These are phyloP conservation scores for Fusarium denticulatum DNA, from an alignment of 2,329 filamentous ascomycete genomes.

Conservation along the genomic window DNA sequence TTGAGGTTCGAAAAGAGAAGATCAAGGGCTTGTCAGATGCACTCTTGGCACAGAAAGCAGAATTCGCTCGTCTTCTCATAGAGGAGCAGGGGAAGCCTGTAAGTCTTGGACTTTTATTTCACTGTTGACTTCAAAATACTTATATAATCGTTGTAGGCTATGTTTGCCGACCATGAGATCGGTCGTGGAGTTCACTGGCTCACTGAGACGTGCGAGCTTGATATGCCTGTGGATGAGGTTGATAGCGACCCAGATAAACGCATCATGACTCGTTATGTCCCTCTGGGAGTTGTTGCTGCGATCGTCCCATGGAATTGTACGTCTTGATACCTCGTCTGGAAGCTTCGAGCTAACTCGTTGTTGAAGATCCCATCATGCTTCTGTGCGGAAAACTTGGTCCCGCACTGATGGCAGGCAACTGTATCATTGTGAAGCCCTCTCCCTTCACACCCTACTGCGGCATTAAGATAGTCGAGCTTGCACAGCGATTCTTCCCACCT, in stretches of 20 bases:
- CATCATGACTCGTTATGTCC: background rate
- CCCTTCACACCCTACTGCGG: constrained; percentile 66
- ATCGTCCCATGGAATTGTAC: constrained; percentile 4
- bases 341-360: background rate
- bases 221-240: background rate
- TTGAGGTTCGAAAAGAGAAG: background rate
- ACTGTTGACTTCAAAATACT: fast-evolving
- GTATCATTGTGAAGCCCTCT: constrained; percentile 65
- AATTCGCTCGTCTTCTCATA: background rate
- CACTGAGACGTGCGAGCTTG: background rate
- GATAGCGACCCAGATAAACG: background rate
- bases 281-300: background rate
- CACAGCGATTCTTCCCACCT: constrained; percentile 64
- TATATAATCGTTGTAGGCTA: background rate
- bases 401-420: constrained; percentile 62
- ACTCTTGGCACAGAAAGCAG: background rate
- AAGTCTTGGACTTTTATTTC: fast-evolving
- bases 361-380: constrained; percentile 3
- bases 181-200: background rate
- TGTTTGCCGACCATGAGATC: background rate
- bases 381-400: background rate
- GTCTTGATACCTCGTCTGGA: background rate
- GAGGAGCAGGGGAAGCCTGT: background rate
- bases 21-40: background rate
- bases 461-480: constrained; percentile 69